Conservation (phyloP, 2,329 filamentous ascomycete genomes). For the Talaromyces piceae region DNA sequence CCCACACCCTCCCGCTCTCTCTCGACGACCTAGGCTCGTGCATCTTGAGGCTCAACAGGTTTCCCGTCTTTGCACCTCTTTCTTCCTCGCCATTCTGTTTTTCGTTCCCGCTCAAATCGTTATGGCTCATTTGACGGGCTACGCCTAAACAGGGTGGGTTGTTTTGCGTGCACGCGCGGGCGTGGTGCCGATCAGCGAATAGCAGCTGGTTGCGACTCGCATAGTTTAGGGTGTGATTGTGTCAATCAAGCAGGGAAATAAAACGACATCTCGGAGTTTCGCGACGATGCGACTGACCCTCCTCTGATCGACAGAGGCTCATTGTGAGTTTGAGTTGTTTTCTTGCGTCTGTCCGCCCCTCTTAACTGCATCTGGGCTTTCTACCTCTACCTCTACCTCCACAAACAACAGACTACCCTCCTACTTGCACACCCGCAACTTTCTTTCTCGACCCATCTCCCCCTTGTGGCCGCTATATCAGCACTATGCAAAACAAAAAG, state of each 20-base stretch:
- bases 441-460: background rate
- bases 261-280: background rate
- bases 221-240: background rate
- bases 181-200: background rate
- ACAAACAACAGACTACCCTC: too few species aligned
- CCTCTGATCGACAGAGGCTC: constrained; percentile 1
- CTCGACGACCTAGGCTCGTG: background rate
- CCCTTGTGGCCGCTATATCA: background rate
- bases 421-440: background rate
- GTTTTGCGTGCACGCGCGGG: constrained; percentile 1
- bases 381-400: background rate
- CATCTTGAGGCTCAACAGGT: background rate
- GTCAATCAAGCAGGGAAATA: background rate
- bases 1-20: background rate
- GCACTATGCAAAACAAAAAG: background rate
- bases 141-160: background rate
- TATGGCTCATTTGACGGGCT: background rate
- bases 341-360: background rate
- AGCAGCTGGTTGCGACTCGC: background rate
- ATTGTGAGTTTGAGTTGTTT: constrained; percentile 8
- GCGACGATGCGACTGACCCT: background rate
- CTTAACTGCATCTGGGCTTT: background rate
- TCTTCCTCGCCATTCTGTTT: background rate
- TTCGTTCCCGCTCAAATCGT: background rate
- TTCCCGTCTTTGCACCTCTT: background rate